phyloP scores from a whole-genome alignment of 106 monocot genomes.

The Cymbidium sinense region DNA sequence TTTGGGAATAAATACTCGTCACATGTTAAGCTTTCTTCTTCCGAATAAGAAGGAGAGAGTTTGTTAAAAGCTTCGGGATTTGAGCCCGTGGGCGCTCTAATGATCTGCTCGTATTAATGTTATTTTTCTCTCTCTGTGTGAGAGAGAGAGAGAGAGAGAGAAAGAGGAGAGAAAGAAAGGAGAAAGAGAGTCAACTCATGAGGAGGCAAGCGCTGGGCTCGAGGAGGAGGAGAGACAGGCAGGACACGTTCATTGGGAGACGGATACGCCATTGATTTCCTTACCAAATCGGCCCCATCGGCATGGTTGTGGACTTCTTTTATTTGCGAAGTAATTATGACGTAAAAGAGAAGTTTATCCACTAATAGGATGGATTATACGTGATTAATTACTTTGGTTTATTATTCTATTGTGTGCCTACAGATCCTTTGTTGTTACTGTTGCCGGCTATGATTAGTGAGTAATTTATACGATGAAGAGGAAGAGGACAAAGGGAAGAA shows the following conservation, averaged over 20 bases:
- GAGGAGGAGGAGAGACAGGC: not conserved
- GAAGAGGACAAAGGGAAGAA: too few species aligned
- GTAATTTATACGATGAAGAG: too few species aligned
- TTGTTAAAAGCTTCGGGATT: not conserved
- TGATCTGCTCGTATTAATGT: not conserved
- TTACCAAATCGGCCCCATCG: not conserved
- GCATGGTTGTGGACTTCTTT: not conserved
- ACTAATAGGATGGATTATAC: not conserved
- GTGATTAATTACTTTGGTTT: too few species aligned
- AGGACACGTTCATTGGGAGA: not conserved
- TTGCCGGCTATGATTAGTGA: too few species aligned
- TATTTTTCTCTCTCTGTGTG: not conserved
- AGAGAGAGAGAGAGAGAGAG: too few species aligned
- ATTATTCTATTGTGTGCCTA: too few species aligned
- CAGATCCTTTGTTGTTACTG: too few species aligned
- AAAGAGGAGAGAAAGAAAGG: not conserved
- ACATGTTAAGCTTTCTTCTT: not conserved
- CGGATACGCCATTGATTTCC: not conserved
- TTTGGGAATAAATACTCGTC: not conserved
- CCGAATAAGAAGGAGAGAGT: not conserved
- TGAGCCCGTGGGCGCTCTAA: not conserved
- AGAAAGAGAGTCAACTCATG: constrained; percentile 1
- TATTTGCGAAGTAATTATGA: not conserved
- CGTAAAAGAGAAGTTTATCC: not conserved
- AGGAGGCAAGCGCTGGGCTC: constrained; percentile 1